Evolutionary conservation across 345 rosid genomes (phyloP), one percentile per base, ranked within the genome.

Genomic region (Camelina laxa): DNA sequence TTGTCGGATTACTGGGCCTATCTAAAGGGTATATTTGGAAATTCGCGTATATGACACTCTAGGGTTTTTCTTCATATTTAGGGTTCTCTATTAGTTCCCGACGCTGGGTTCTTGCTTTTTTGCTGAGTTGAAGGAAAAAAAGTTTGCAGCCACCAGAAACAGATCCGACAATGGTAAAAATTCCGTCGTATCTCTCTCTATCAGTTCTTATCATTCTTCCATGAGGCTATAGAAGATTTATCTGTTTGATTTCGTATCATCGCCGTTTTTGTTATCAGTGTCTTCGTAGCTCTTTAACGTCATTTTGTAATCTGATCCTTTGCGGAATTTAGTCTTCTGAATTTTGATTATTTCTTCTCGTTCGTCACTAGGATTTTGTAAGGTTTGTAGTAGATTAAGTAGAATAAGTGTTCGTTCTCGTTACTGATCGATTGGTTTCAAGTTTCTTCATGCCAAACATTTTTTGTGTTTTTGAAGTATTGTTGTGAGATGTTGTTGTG

Each of bases 41-140:
- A 19, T 67, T 67, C 36, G 0, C 0, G 1, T 24, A 30, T 1
- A 22, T 6, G 5, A 8, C 9, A 45, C 30, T 20, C 61, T 75
- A 75, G 79, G 79, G 79, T 61, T 75, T 75, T 75, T 58, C 41
- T 27, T 74, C 33, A 38, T 44, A 61, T 41, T 60, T 21, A 66
- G 60, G 13, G 20, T 10, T 41, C 22, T 30, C 15, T 35, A 5
- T 21, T 27, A 4, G 10, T 59, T 41, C 9, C 61, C 44, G 73
- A 24, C 73, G 62, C 44, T 60, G 30, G 14, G 4, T 57, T 69
- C 45, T 44, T 9, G 31, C 60, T 14, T 55, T 12, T 55, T 55
- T 13, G 17, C 33, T 60, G 0, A 14, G 31, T 51, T n/a, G 42
- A 66, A 57, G 66, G 4, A 27, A 24, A 42, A 42, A 42, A 53